Evolutionary conservation across 1,284 basidiomycete species (phyloP).

Genomic region (Ustilago loliicola): DNA sequence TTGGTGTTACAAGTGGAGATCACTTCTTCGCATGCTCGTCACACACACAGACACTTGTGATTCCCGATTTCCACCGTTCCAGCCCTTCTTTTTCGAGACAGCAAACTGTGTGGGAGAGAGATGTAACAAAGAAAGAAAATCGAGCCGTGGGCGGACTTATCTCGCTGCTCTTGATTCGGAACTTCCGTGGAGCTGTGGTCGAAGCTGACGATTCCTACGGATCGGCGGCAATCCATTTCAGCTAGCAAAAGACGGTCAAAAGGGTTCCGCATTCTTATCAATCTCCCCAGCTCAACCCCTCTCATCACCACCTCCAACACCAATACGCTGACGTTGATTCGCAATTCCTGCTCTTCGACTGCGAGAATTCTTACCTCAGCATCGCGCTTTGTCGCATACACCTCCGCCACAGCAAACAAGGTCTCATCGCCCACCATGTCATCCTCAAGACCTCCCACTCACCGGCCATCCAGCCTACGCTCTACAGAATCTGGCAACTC

Average conservation of each 20-base stretch:
- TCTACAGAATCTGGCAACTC: conserved; percentile 18
- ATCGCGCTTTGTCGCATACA: no score
- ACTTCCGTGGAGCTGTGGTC: not conserved
- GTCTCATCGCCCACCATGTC: not conserved
- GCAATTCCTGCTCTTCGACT: not conserved
- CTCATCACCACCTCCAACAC: conserved; percentile 2
- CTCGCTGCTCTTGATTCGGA: not conserved
- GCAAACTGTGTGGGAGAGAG: not conserved
- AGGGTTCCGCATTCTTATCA: not conserved
- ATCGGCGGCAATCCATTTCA: conserved; percentile 16
- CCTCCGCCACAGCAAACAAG: not conserved
- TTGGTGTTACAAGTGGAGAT: conserved; percentile 2
- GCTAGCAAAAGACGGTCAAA: not conserved
- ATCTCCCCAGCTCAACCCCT: not conserved
- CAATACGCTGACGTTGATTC: not conserved
- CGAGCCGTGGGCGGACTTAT: not conserved
- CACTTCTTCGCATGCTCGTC: not conserved
- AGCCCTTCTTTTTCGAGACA: not conserved
- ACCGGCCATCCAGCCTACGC: conserved; percentile 39
- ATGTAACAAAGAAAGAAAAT: conserved; percentile 23
- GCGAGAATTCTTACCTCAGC: no score
- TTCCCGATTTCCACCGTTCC: conserved; percentile 34
- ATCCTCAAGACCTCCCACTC: not conserved
- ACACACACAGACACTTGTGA: not conserved
- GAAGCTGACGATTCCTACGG: not conserved